Base-by-base conservation (phyloP, 495 filamentous ascomycete species). In the Neurospora sp. region DNA sequence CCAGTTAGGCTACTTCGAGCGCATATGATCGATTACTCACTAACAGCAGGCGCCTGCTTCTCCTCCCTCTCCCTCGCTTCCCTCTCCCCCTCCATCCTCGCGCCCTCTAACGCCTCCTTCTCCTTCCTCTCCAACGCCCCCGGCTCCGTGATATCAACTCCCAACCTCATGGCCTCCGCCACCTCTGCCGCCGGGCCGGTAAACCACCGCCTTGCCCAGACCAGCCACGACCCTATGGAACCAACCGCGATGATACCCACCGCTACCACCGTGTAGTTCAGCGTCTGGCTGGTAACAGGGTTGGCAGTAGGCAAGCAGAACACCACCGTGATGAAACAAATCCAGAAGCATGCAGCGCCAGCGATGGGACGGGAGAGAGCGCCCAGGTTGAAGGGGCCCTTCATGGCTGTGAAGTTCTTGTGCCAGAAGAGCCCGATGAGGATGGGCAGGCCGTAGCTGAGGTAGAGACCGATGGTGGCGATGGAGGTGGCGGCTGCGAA, bases 381-480 rank as follows among this genome's bases (percentile, higher is more conserved):
- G 4, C 86, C 82, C 9, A 92, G 84, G 69, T 89, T 86, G 78
- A 88, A 91, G 11, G 89, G 89, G 0, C 88, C 89, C 69, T 88
- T 86, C 72, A 81, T 81, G 37, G 82, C 79, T 16, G 76, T 83
- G 73, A 83, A 83, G 4, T 78, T 74, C 1, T 39, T 23, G 69
- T 79, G 79, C 78, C 84, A 89, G 70, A 89, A 78, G 20, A 88
- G 69, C 0, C 84, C 86, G 73, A 88, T 88, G 48, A 92, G 80
- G 74, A 92, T 90, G 0, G 89, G 90, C 20, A 90, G 79, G 2
- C 89, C 89, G 78, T 92, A 93, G 71, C 84, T 87, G 39, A 91
- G 84, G 44, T 91, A 91, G 6, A 92, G 80, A 0, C 90, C 88
- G 69, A 92, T 92, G n/a, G 91, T 92, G 20, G 88, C 89, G 72